phyloP scores from a whole-genome alignment of 1,284 basidiomycete species.

The Cutaneotrichosporon mucoides region DNA sequence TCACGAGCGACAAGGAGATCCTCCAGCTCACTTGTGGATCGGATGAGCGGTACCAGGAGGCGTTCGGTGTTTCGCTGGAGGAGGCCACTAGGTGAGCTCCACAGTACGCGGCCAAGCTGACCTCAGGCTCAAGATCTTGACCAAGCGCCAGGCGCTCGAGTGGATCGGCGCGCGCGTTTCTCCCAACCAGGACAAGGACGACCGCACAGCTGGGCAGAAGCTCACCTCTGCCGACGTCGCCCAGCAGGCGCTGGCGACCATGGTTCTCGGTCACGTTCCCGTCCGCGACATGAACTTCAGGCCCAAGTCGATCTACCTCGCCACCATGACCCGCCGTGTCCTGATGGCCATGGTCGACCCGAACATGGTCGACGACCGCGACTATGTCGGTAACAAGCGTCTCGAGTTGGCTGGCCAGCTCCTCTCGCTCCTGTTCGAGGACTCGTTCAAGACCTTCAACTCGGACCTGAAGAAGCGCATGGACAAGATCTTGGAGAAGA shows the following conservation, averaged over 20 bases:
- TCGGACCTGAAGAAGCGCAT: constrained; percentile 92
- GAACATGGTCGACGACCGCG: constrained; percentile 96
- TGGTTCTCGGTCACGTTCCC: constrained; percentile 94
- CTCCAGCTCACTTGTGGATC: constrained; percentile 90
- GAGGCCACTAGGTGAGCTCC: constrained; percentile 67
- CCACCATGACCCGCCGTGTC: constrained; percentile 94
- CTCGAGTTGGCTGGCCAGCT: constrained; percentile 96
- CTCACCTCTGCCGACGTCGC: constrained; percentile 91
- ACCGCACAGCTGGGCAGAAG: constrained; percentile 54
- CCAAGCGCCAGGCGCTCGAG: constrained; percentile 89
- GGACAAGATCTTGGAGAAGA: constrained; percentile 97
- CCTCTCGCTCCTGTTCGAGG: constrained; percentile 92
- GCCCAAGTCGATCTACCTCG: constrained; percentile 94
- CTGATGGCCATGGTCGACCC: constrained; percentile 95
- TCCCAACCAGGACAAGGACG: constrained; percentile 60
- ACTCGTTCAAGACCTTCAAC: constrained; percentile 99
- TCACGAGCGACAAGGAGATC: constrained; percentile 98
- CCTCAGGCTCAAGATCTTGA: constrained; percentile 70
- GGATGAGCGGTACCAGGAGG: constrained; percentile 80
- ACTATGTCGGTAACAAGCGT: constrained; percentile 99
- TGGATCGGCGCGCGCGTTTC: constrained; percentile 93
- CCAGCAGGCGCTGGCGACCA: constrained; percentile 90
- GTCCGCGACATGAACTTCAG: constrained; percentile 87
- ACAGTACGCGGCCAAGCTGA: background rate
- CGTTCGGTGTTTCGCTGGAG: constrained; percentile 90